phyloP scores from a whole-genome alignment of 2,329 filamentous ascomycete species.

The Colletotrichum tofieldiae region DNA sequence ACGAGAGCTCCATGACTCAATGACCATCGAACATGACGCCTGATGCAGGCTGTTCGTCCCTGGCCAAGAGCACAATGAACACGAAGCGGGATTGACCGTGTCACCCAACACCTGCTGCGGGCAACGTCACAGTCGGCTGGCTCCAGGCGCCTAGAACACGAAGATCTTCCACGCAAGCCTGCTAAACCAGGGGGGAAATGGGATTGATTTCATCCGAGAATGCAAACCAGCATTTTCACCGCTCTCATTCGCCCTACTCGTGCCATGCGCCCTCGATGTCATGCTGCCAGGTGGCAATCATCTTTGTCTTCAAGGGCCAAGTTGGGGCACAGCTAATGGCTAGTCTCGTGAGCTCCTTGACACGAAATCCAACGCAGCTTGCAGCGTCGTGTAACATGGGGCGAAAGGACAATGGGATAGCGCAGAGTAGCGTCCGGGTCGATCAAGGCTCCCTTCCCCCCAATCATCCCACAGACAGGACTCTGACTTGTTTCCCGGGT shows the following conservation, averaged over 20 bases:
- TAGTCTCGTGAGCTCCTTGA: not conserved
- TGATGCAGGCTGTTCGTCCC: not conserved
- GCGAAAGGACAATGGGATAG: not conserved
- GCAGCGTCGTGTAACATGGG: not conserved
- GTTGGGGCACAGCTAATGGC: no score
- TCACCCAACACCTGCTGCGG: not conserved
- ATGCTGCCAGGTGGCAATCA: constrained; percentile 1
- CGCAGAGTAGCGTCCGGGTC: not conserved
- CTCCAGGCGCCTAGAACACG: not conserved
- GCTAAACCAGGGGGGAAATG: not conserved
- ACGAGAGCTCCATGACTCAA: constrained; percentile 6
- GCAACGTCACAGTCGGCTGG: not conserved
- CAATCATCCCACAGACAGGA: not conserved
- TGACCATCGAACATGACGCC: not conserved
- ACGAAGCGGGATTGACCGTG: not conserved
- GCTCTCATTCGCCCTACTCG: not conserved
- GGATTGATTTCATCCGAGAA: not conserved
- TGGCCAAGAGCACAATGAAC: constrained; percentile 2
- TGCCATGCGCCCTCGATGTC: not conserved
- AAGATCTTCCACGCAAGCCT: not conserved
- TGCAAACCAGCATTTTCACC: not conserved
- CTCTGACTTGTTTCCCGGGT: not conserved
- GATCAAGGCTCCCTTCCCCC: not conserved
- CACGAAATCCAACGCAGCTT: not conserved
- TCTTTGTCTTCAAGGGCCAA: not conserved